Percentiles rank a stretch among this genome's conserved stretches.
Conservation (phyloP, 2,329 filamentous ascomycete species). For the Penicillium paneum region DNA sequence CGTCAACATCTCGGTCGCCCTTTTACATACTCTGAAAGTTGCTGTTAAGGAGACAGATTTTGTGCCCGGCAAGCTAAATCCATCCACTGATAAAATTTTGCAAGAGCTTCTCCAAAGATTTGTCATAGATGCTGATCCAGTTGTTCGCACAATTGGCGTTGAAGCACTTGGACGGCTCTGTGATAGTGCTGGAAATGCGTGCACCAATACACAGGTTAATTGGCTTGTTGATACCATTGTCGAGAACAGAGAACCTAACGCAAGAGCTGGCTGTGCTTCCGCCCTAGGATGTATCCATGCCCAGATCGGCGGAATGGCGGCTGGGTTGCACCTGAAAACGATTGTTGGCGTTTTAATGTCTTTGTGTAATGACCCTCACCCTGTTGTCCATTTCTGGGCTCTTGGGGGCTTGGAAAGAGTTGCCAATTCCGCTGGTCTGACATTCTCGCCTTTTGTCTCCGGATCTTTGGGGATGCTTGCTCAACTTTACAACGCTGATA, state of each 20-base stretch:
- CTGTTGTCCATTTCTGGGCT: constrained; percentile 94
- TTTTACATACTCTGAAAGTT: constrained; percentile 78
- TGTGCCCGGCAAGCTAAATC: constrained; percentile 67
- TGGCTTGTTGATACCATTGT: constrained; percentile 92
- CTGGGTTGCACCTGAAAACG: constrained; percentile 91
- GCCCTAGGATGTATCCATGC: constrained; percentile 90
- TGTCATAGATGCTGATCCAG: constrained; percentile 77
- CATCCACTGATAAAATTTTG: constrained; percentile 71
- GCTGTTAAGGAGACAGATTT: constrained; percentile 76
- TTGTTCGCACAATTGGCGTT: constrained; percentile 79
- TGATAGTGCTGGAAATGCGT: constrained; percentile 76
- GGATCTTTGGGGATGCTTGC: constrained; percentile 91
- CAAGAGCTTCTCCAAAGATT: constrained; percentile 73
- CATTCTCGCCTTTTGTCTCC: constrained; percentile 85
- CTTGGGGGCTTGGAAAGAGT: constrained; percentile 82
- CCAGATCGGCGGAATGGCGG: constrained; percentile 95
- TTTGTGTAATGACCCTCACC: constrained; percentile 90
- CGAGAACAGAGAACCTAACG: constrained; percentile 85
- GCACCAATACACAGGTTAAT: constrained; percentile 87
- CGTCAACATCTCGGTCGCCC: constrained; percentile 80
- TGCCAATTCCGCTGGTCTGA: constrained; percentile 86
- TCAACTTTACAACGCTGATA: constrained; percentile 86
- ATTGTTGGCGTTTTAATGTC: constrained; percentile 99
- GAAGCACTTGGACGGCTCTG: constrained; percentile 83
- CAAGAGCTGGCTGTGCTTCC: constrained; percentile 89